phyloP scores from a whole-genome alignment of 306 rosid genomes.

The Alnus glutinosa region DNA sequence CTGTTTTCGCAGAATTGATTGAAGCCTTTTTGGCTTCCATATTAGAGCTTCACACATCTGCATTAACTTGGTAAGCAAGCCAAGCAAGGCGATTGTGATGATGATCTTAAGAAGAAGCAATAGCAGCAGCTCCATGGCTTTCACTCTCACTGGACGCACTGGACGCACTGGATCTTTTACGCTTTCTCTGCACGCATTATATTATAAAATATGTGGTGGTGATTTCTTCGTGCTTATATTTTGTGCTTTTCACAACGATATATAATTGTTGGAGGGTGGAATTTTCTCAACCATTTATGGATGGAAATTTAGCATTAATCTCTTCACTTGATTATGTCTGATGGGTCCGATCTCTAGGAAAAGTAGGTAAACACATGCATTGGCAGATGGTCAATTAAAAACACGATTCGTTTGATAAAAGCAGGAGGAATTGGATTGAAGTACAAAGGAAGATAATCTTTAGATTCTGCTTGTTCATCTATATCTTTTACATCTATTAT shows the following conservation, averaged over 20 bases:
- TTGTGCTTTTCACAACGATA: no score
- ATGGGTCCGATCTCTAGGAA: no score
- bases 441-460: neutral
- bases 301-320: no score
- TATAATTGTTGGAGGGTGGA: no score
- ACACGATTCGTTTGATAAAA: neutral
- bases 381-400: no score
- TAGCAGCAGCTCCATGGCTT: conserved; percentile 22
- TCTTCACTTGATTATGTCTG: no score
- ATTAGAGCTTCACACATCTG: conserved; percentile 22
- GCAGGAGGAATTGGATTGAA: neutral
- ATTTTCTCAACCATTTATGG: no score
- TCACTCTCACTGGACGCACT: neutral
- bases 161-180: no score
- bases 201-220: no score
- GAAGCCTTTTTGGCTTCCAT: conserved; percentile 33
- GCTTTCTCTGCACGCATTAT: no score
- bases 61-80: conserved; percentile 4
- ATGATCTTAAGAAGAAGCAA: conserved; percentile 20
- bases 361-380: no score
- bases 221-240: no score
- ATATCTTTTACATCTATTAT: neutral
- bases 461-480: neutral
- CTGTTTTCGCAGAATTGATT: conserved; percentile 38
- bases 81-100: conserved; percentile 11